These are phyloP conservation scores for Oryza rufipogon DNA, from an alignment of 176 grass and related monocot genomes.

Conservation along the genomic window DNA sequence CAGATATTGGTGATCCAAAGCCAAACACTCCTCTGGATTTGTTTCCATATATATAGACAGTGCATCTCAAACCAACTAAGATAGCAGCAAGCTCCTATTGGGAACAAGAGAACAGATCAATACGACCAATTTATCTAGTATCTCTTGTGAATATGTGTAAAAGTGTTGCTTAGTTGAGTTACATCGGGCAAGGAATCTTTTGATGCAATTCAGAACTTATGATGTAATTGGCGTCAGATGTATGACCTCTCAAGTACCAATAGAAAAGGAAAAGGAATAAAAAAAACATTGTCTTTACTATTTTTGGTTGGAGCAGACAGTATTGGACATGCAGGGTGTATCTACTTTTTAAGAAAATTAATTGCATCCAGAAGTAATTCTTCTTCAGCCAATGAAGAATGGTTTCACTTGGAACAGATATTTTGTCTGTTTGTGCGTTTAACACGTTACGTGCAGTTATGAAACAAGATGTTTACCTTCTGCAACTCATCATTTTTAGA, in stretches of 20 bases:
- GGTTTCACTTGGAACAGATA: background rate
- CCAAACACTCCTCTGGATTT: background rate
- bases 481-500: background rate
- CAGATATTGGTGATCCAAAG: background rate
- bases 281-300: background rate
- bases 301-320: slow-evolving; percentile 7
- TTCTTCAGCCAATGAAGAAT: background rate
- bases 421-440: background rate
- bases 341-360: background rate
- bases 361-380: slow-evolving; percentile 7
- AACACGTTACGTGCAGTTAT: background rate
- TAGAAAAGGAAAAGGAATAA: background rate
- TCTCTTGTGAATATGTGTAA: background rate
- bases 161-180: background rate
- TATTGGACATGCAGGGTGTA: background rate
- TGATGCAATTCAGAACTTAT: background rate
- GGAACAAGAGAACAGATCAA: background rate
- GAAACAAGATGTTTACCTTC: background rate
- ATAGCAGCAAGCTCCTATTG: background rate
- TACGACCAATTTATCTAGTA: background rate
- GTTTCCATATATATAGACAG: background rate
- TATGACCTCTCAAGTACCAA: background rate
- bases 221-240: background rate
- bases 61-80: background rate
- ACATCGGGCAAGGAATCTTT: background rate